Evolutionary conservation across 345 rosid genomes (phyloP), one percentile per base, ranked within the genome.

Genomic region (Mangifera indica): DNA sequence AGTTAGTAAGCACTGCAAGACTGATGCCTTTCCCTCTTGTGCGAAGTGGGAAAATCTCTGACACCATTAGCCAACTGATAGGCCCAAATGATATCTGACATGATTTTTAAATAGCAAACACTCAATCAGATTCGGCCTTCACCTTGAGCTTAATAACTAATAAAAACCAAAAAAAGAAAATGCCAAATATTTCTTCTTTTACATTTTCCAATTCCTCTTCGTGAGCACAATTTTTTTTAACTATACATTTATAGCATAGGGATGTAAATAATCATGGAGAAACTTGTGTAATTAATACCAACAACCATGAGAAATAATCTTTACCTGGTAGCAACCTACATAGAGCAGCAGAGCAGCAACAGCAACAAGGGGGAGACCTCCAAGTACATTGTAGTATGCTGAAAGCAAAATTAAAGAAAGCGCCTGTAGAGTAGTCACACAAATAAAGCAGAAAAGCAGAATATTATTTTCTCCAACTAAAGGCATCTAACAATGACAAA

Each of bases 301-400:
- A 61, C 21, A 64, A 21, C 45, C 24, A 48, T 53, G 64, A 46
- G 66, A 72, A 66, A 75, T 21, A 61, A 58, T 54, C 77, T 81
- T 80, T 68, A 80, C 98, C 96, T 92, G 99, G 77, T 92, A 95
- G 78, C 96, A 92, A 64, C 99, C 96, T 58, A 95, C 98, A 55
- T 92, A 92, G 64, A 95, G 87, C 71, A 95, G 97, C 77, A 95
- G 77, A 46, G 96, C 94, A 57, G 79, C 92, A 29, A 92, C 98
- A 15, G 99, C 97, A 3, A 91, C 83, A 73, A 81, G 81, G 20
- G 98, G 94, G 72, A 67, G 81, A 24, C 83, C 71, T 66, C 90
- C 92, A 2, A 90, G 92, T 79, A 90, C 85, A 72, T 88, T 85
- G 81, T 89, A 91, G 80, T 92, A 95, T 46, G 93, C 93, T 52